A percentile compares a stretch with the other conserved stretches of the same genome.
Evolutionary conservation across 345 rosid genomes (phyloP).

Genomic region (Noccaea bulbosa): DNA sequence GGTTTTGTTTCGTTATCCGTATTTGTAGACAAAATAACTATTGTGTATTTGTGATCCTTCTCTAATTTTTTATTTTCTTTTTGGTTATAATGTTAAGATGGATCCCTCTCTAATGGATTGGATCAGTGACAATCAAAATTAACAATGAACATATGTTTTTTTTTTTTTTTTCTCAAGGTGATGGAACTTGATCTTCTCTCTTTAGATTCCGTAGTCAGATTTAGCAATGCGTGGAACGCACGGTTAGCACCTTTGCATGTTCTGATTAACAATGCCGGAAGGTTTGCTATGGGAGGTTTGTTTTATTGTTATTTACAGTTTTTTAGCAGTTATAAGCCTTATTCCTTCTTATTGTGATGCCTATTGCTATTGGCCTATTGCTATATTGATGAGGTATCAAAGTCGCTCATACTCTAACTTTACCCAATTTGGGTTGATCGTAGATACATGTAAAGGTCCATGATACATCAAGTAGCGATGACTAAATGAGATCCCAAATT

Average conservation of each 20-base stretch:
- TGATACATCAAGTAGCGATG: too few species aligned
- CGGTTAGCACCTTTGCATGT: slow-evolving; percentile 69
- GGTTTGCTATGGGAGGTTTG: slow-evolving; percentile 87
- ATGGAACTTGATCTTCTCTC: slow-evolving; percentile 96
- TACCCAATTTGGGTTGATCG: neutral
- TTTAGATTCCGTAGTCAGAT: slow-evolving; percentile 73
- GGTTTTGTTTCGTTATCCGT: neutral
- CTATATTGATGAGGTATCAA: slow-evolving; percentile 1
- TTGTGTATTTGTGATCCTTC: neutral
- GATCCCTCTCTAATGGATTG: neutral
- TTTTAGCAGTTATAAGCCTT: neutral
- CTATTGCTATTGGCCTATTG: neutral
- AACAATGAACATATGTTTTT: neutral
- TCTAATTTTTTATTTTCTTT: neutral
- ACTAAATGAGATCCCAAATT: too few species aligned
- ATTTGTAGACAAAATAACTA: neutral
- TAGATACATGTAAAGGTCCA: neutral
- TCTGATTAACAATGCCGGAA: slow-evolving; percentile 90
- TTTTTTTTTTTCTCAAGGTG: slow-evolving; percentile 46
- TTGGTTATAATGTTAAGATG: neutral
- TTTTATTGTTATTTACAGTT: neutral
- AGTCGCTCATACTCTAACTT: slow-evolving; percentile 12
- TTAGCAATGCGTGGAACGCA: slow-evolving; percentile 77
- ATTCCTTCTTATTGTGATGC: neutral
- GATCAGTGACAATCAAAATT: neutral